A percentile compares a stretch with the other conserved stretches of the same genome.
Evolutionary conservation across 352 stramenopile species (phyloP).

Genomic region (Globisporangium spiculum): DNA sequence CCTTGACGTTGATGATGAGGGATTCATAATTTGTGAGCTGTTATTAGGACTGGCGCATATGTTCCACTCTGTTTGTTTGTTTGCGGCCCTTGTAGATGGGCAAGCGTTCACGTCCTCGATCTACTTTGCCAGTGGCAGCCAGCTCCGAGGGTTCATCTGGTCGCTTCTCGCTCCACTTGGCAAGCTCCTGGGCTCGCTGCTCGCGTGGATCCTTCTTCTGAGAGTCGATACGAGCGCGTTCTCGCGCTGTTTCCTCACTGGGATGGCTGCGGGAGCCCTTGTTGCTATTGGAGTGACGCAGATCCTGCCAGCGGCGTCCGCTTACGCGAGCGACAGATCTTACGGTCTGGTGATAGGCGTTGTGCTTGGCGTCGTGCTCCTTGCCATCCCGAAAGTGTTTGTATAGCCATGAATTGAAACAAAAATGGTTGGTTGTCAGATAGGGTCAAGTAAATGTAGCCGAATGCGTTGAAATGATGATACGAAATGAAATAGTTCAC

Average conservation of each 20-base stretch:
- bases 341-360: neutral
- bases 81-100: neutral
- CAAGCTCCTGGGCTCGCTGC: neutral
- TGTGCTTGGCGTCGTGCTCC: neutral
- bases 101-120: constrained; percentile 1
- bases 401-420: neutral
- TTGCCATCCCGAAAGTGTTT: constrained; percentile 5
- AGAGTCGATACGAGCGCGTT: neutral
- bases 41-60: neutral
- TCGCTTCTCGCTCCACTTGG: neutral
- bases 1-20: neutral
- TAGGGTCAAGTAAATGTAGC: neutral
- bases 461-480: neutral
- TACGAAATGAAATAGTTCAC: neutral
- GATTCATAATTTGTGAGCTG: neutral
- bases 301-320: neutral
- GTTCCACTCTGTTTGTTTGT: neutral
- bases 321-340: neutral
- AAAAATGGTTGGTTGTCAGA: neutral
- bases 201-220: neutral
- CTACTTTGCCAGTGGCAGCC: constrained; percentile 7
- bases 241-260: neutral
- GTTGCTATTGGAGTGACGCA: neutral
- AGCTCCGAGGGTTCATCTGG: neutral
- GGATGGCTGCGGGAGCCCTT: constrained; percentile 1